phyloP scores from a whole-genome alignment of 352 stramenopile species.

The Phytophthora citricola region DNA sequence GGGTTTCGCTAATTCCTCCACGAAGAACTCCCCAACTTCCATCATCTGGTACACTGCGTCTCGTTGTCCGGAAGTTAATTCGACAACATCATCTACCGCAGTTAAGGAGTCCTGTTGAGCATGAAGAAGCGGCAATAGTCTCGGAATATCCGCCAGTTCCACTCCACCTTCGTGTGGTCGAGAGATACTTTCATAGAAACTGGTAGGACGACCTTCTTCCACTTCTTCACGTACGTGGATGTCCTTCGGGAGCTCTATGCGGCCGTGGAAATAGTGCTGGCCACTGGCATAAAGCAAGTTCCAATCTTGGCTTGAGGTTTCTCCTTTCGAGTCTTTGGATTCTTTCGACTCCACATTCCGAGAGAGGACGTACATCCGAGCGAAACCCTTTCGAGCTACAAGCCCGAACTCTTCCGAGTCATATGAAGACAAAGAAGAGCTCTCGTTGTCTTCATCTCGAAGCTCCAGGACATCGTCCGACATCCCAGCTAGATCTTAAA shows the following conservation, averaged over 20 bases:
- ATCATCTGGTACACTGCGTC: conserved; percentile 74
- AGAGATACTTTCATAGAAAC: conserved; percentile 36
- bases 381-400: conserved; percentile 61
- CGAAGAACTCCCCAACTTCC: conserved; percentile 71
- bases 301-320: conserved; percentile 24
- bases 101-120: conserved; percentile 52
- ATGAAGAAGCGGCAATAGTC: conserved; percentile 64
- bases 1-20: conserved; percentile 71
- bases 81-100: conserved; percentile 45
- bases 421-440: conserved; percentile 55
- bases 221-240: conserved; percentile 28
- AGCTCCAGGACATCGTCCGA: conserved; percentile 22
- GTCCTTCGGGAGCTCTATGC: conserved; percentile 46
- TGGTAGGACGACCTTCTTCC: conserved; percentile 11
- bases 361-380: conserved; percentile 70
- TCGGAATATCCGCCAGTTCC: conserved; percentile 45
- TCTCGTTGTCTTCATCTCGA: conserved; percentile 21
- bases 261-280: conserved; percentile 64
- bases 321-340: conserved; percentile 26
- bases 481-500: conserved; percentile 13
- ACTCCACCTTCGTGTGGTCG: conserved; percentile 24
- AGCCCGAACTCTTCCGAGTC: conserved; percentile 63
- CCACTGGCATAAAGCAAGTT: conserved; percentile 67
- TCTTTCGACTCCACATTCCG: not conserved
- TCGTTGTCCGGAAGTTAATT: conserved; percentile 54